Base-by-base conservation (phyloP, 2,329 filamentous ascomycete genomes). In the Metarhizium brunneum region DNA sequence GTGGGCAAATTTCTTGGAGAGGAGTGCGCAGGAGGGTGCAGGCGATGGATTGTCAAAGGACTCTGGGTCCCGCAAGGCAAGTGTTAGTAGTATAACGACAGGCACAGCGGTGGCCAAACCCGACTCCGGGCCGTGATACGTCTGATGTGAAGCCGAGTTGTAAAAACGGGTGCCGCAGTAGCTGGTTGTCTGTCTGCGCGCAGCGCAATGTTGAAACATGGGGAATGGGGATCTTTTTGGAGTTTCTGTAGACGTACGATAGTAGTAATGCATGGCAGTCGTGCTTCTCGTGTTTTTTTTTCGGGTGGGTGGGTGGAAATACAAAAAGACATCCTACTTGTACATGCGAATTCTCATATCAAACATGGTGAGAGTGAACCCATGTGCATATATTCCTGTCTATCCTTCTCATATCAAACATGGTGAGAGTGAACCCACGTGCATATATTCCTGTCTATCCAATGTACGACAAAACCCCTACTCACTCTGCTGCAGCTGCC, bases 1-100 rank as follows among this genome's bases (percentile, higher is more conserved):
- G 25, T 97, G 92, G 92, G 90, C 90, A n/a, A 88, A 88, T 47
- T 97, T 97, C 71, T 73, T 97, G 32, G 91, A 96, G 70, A 81
- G 82, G 38, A 85, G 81, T 62, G 83, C 81, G 6, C 80, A 84
- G 60, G 83, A 86, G 66, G 71, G 71, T 30, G 60, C 58, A 4
- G 61, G 63, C 3, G 59, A 63, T 2, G 53, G 20, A 4, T 8
- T 47, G 5, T 18, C 54, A 42, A 43, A 52, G 7, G 61, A 61
- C 14, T 74, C 71, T 3, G 65, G 73, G 7, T 72, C 72, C 16
- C 71, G 80, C 54, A 82, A 83, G 64, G 78, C 71, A 29, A 83
- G 80, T 61, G 68, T 73, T 58, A 77, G 76, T 42, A 82, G 79
- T 61, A 66, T 70, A 10, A 70, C 75, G 11, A 76, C 77, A 29